Base-by-base conservation (phyloP, 495 filamentous ascomycete genomes). In the Aspergillus leporis region DNA sequence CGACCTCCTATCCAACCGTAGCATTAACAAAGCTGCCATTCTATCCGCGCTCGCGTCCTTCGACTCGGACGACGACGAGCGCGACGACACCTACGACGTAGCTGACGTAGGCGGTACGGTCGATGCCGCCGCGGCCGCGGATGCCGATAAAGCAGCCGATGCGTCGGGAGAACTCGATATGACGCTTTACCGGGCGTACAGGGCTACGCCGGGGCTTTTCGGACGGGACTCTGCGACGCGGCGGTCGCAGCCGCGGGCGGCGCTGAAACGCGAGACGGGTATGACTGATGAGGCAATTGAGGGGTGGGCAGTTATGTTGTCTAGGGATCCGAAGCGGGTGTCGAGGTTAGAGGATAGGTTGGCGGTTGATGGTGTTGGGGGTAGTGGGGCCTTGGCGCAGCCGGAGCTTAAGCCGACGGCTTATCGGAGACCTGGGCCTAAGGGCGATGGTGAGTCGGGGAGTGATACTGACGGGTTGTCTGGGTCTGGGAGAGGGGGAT, bases 251-350 rank as follows among this genome's bases (percentile, higher is more conserved):
- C 73, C 81, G 2, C 75, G 94, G 52, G 71, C 65, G 6, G 74
- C 76, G n/a, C 72, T 98, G 41, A 90, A 86, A 63, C 80, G 79
- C 16, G 87, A 90, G 61, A 96, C 91, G 12, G 88, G 86, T 9
- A 89, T 95, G 90, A 94, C 90, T 1, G 93, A 98, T 61, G 94
- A 98, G 69, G 88, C 86, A 7, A 90, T 98, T 45, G 94, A 98
- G 70, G 94, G 94, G 14, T 98, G 92, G 92, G 90, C 81, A 3
- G 72, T 96, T 23, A 96, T 98, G 91, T 67, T 96, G 2, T 67
- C 70, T 7, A 77, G 93, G 25, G 88, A 95, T 64, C 82, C 86
- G n/a, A 79, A 81, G 60, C 78, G 86, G 48, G 70, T 86, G 66
- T 77, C 82, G 58, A 77, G 80, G 61, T 68, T 97, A 47, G 89